phyloP scores from a whole-genome alignment of 1,284 basidiomycete species.

The Cerrena zonata region DNA sequence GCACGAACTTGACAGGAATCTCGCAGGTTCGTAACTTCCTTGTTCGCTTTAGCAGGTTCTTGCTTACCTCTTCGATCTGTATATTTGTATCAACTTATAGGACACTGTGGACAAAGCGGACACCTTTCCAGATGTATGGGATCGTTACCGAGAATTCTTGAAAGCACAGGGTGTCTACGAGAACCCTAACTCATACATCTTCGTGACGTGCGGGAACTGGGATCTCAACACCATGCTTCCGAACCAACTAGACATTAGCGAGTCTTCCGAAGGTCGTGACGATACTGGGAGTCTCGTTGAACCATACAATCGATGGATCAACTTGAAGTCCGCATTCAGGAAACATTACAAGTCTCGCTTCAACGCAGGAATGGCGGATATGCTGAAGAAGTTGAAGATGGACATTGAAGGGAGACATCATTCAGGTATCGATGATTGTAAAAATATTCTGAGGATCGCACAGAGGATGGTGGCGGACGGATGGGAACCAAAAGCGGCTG shows the following conservation, averaged over 20 bases:
- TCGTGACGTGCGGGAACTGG: constrained; percentile 33
- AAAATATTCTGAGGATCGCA: constrained; percentile 33
- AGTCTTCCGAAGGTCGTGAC: constrained; percentile 16
- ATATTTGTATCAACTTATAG: constrained; percentile 11
- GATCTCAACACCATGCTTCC: constrained; percentile 33
- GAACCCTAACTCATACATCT: constrained; percentile 19
- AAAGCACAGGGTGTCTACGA: constrained; percentile 16
- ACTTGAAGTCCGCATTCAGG: constrained; percentile 26
- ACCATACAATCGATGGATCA: constrained; percentile 28
- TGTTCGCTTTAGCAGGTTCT: no score
- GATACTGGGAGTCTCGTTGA: constrained; percentile 14
- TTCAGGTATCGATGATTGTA: constrained; percentile 38
- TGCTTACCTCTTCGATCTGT: background rate
- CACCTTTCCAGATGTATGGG: constrained; percentile 28
- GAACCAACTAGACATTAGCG: constrained; percentile 24
- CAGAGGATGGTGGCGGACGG: constrained; percentile 22
- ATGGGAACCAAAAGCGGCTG: constrained; percentile 21
- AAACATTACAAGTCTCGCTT: constrained; percentile 16
- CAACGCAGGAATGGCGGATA: constrained; percentile 23
- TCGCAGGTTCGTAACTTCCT: constrained; percentile 27
- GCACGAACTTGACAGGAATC: constrained; percentile 32
- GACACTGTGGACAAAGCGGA: constrained; percentile 27
- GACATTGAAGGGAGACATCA: constrained; percentile 35
- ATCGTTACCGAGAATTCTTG: constrained; percentile 26
- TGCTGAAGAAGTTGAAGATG: constrained; percentile 22